Evolutionary conservation across 345 rosid species (phyloP).

Genomic region (Ceriops decandra): DNA sequence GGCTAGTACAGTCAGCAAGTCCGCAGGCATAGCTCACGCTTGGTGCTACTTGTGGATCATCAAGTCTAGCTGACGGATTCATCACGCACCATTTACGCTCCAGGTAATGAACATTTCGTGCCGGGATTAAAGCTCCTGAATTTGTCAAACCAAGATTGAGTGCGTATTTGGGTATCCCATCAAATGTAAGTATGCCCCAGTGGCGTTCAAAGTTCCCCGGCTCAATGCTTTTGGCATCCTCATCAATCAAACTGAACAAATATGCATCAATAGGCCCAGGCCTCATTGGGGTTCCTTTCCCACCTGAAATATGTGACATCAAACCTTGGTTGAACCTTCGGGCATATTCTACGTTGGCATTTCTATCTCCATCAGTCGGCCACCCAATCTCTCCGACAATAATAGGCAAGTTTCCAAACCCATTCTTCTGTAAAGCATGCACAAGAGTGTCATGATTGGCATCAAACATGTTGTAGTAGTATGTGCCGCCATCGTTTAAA

Average conservation of each 20-base stretch:
- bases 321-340: constrained; percentile 81
- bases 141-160: constrained; percentile 82
- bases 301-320: constrained; percentile 41
- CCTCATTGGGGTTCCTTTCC: constrained; percentile 71
- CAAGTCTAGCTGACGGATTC: constrained; percentile 56
- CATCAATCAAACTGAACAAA: constrained; percentile 72
- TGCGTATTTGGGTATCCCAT: constrained; percentile 48
- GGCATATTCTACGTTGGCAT: constrained; percentile 54
- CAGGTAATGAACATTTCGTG: constrained; percentile 46
- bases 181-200: constrained; percentile 36
- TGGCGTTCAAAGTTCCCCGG: constrained; percentile 58
- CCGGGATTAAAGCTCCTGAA: constrained; percentile 53
- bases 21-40: constrained; percentile 81
- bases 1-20: constrained; percentile 74
- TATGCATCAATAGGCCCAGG: constrained; percentile 61
- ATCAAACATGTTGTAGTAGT: constrained; percentile 81
- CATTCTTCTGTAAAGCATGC: constrained; percentile 68
- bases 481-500: constrained; percentile 65
- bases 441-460: constrained; percentile 83
- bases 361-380: constrained; percentile 77
- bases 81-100: constrained; percentile 78
- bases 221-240: constrained; percentile 65
- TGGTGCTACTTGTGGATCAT: constrained; percentile 57
- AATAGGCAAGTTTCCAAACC: constrained; percentile 64
- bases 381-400: constrained; percentile 90